A percentile compares a stretch with the other conserved stretches of the same genome.
Conservation (phyloP, 208 protist species). For the Wallacemonas sp. region DNA sequence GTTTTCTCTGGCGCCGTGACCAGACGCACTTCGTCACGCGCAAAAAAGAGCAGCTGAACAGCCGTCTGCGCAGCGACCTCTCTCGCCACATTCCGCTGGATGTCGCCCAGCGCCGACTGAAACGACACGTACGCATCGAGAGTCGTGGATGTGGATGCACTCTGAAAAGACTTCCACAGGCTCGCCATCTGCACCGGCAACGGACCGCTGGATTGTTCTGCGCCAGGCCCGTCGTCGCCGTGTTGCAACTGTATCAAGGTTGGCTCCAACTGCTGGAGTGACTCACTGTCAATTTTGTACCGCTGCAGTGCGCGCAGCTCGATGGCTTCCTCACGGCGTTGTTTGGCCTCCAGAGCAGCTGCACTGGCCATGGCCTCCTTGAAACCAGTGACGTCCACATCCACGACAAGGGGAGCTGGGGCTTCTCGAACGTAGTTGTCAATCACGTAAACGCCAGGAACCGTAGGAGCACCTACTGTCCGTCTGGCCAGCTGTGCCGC, state of each 20-base stretch:
- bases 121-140: constrained; percentile 39
- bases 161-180: constrained; percentile 66
- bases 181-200: constrained; percentile 44
- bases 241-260: too few species aligned
- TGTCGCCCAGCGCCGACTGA: constrained; percentile 6
- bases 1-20: constrained; percentile 62
- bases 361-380: neutral
- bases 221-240: too few species aligned
- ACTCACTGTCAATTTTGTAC: neutral
- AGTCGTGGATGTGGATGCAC: constrained; percentile 22
- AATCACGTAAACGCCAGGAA: neutral
- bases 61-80: constrained; percentile 57
- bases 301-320: neutral
- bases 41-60: constrained; percentile 77
- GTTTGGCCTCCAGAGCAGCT: neutral
- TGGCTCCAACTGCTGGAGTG: neutral
- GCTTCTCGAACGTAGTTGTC: neutral
- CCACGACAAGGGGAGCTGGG: neutral
- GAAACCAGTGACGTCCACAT: neutral
- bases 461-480: neutral
- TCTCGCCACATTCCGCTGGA: constrained; percentile 28
- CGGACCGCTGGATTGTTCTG: too few species aligned
- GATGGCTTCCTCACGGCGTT: neutral
- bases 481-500: neutral
- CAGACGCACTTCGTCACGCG: constrained; percentile 76